Evolutionary conservation across 805 yeast genomes (phyloP).

Genomic region (Starmerella stellata): DNA sequence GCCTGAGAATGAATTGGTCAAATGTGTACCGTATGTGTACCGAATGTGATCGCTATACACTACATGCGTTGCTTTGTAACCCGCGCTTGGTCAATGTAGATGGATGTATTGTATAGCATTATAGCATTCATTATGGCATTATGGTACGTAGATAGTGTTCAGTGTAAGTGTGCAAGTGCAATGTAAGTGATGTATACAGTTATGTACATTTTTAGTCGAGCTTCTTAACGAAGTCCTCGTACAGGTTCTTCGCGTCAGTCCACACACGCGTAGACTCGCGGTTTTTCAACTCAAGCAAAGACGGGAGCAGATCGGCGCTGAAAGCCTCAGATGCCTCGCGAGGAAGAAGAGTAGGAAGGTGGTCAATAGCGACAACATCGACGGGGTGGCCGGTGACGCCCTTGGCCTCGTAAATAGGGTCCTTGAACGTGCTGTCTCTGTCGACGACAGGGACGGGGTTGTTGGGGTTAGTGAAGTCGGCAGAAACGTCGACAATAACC

Average conservation of each 20-base stretch:
- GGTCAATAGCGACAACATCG: constrained; percentile 89
- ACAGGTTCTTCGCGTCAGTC: constrained; percentile 71
- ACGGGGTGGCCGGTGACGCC: constrained; percentile 71
- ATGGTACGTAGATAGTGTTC: no score
- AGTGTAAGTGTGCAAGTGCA: no score
- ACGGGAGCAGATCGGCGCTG: constrained; percentile 73
- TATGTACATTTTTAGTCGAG: no score
- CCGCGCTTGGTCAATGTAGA: no score
- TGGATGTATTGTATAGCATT: no score
- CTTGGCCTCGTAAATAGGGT: constrained; percentile 69
- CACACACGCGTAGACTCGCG: constrained; percentile 77
- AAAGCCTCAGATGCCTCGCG: constrained; percentile 93
- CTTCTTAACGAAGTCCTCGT: constrained; percentile 53
- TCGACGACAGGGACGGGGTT: constrained; percentile 92
- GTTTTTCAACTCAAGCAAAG: constrained; percentile 64
- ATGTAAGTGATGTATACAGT: no score
- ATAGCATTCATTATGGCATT: no score
- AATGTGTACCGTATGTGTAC: no score
- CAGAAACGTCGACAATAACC: constrained; percentile 92
- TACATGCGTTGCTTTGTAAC: no score
- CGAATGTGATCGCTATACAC: no score
- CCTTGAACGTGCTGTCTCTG: constrained; percentile 72
- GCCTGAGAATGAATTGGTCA: no score
- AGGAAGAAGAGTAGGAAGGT: constrained; percentile 85
- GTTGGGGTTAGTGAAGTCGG: constrained; percentile 96